Base-by-base conservation (phyloP, 2,329 filamentous ascomycete genomes). In the Trichoderma sp. region DNA sequence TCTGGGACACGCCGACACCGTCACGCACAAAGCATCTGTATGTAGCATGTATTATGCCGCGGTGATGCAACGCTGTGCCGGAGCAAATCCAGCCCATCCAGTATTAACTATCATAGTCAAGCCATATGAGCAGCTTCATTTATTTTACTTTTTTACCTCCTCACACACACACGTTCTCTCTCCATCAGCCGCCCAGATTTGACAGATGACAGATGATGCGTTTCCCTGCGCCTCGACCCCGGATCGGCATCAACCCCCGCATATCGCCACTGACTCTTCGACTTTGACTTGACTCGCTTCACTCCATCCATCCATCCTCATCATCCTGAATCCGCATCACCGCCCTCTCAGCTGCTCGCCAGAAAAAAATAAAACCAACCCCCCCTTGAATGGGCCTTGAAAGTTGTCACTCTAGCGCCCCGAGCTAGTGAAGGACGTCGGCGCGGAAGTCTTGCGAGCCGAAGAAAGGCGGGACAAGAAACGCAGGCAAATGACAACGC, bases 161-260 rank as follows among this genome's bases (percentile, higher is more conserved):
- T 44, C 39, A n/a, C 14, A n/a, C n/a, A 24, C 24, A 45, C 55
- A 19, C 50, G 15, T 34, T n/a, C 14, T 26, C 26, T 26, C n/a
- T 34, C 21, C 26, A 24, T 24, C 21, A 24, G 34, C 14, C 30
- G 28, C 12, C 28, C 30, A 30, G 57, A 30, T 52, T 61, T 52
- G 58, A 61, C 47, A 61, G 58, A 61, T 61, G 47, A 51, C 50
- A 48, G 45, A 61, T 7, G 34, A 39, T 39, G 34, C 43, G 7
- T 7, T 45, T 19, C 6, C 15, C 5, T 17, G 21, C 30, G 26
- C 19, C 19, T 41, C 24, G 45, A 60, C 59, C 59, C 59, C 59
- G 59, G 59, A 62, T 62, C 59, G 59, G 59, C 59, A 28, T 45
- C 41, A 54, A 24, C 19, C 48, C 59, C 48, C 48, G 59, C 58